These are phyloP conservation scores for Xylariomycetidae sp. DNA, from an alignment of 2,329 filamentous ascomycete genomes.

Conservation along the genomic window DNA sequence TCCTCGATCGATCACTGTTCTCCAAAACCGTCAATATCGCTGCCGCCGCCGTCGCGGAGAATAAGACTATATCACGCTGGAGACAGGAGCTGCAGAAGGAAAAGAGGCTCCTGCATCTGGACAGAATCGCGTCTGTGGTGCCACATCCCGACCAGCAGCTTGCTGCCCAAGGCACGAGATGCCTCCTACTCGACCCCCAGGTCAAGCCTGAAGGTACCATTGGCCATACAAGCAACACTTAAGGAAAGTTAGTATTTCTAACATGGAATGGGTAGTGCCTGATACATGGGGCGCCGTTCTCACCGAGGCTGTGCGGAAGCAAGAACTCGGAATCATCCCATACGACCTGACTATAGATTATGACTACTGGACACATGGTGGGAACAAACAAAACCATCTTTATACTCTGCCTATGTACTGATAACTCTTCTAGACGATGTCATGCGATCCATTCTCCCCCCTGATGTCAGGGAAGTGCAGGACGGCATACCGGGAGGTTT, in stretches of 20 bases:
- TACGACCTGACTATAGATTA: conserved; percentile 77
- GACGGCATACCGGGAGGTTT: conserved; percentile 78
- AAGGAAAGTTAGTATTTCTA: conserved; percentile 1
- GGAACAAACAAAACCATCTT: conserved; percentile 20
- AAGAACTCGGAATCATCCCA: conserved; percentile 67
- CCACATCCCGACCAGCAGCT: conserved; percentile 55
- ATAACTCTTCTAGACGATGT: conserved; percentile 87
- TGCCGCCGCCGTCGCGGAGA: conserved; percentile 73
- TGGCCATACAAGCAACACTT: no score
- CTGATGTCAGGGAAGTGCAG: conserved; percentile 67
- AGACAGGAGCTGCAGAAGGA: conserved; percentile 61
- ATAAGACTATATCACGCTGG: conserved; percentile 68
- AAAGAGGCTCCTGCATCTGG: conserved; percentile 60
- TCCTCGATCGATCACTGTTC: conserved; percentile 80
- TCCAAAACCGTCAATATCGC: conserved; percentile 69
- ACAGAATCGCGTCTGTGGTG: conserved; percentile 59
- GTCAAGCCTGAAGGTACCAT: conserved; percentile 54
- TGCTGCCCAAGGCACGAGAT: conserved; percentile 54
- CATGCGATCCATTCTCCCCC: conserved; percentile 73
- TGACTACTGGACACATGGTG: conserved; percentile 81
- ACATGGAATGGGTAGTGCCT: conserved; percentile 41
- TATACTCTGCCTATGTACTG: conserved; percentile 11
- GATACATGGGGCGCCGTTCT: conserved; percentile 74
- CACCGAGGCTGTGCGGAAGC: conserved; percentile 60
- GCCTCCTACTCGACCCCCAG: conserved; percentile 53